These are phyloP conservation scores for Cryptosporidium ryanae DNA, from an alignment of 169 alveolate genomes.

Conservation along the genomic window DNA sequence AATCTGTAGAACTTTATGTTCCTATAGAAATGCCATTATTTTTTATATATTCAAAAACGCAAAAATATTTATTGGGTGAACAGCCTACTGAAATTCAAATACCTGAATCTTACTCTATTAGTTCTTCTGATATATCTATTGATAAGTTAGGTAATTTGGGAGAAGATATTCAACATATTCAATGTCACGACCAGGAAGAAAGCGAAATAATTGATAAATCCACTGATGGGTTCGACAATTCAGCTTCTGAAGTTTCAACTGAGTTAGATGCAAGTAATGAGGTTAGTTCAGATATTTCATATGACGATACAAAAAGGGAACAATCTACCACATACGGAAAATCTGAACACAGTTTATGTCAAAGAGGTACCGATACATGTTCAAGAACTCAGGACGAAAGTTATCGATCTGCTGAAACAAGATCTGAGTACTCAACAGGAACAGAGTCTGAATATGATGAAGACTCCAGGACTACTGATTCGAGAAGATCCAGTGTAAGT, in stretches of 20 bases:
- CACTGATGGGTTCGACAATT: neutral
- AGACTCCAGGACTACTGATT: neutral
- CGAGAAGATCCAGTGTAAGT: neutral
- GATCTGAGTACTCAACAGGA: neutral
- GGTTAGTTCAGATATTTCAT: neutral
- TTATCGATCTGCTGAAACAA: neutral
- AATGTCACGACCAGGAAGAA: neutral
- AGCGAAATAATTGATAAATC: slow-evolving; percentile 4
- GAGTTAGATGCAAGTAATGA: neutral
- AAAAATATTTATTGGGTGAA: neutral
- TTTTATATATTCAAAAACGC: slow-evolving; percentile 18
- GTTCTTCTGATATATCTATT: too few relatives aligned
- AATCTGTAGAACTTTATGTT: slow-evolving; percentile 1
- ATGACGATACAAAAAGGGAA: neutral
- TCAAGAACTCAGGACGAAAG: neutral
- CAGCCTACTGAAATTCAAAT: slow-evolving; percentile 14
- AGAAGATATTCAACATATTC: too few relatives aligned
- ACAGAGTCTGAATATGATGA: neutral
- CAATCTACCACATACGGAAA: too few relatives aligned
- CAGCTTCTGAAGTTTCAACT: neutral
- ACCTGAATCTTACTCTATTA: neutral
- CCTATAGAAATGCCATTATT: slow-evolving; percentile 26
- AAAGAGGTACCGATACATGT: neutral
- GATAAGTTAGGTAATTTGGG: too few relatives aligned
- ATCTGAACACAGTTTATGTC: too few relatives aligned